These are phyloP conservation scores for Clohesyomyces aquaticus DNA, from an alignment of 495 filamentous ascomycete species.

Conservation along the genomic window DNA sequence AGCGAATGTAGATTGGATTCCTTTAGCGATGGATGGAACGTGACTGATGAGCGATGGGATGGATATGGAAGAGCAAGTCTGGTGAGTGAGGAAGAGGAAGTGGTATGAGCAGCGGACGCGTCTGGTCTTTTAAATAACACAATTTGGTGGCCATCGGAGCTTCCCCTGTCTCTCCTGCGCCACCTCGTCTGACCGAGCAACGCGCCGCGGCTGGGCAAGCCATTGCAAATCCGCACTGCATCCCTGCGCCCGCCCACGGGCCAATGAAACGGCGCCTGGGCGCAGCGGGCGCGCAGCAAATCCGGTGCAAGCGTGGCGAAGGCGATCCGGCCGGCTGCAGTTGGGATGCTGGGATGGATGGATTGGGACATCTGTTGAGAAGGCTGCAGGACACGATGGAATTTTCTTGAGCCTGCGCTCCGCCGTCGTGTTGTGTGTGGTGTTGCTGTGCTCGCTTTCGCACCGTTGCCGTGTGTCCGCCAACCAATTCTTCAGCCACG, in stretches of 20 bases:
- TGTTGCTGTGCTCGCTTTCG: too few relatives aligned
- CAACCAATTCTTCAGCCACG: too few relatives aligned
- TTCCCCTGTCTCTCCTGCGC: constrained; percentile 12
- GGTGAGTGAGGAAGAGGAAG: constrained; percentile 4
- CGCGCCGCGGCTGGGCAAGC: too few relatives aligned
- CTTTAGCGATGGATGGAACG: constrained; percentile 14
- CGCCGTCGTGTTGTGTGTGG: too few relatives aligned
- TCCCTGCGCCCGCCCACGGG: neutral
- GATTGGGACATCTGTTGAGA: too few relatives aligned
- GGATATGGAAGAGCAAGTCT: neutral
- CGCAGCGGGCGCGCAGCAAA: neutral
- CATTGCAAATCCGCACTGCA: neutral
- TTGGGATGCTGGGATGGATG: too few relatives aligned
- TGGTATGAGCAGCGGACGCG: constrained; percentile 4
- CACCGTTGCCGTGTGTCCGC: too few relatives aligned
- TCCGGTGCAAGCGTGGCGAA: too few relatives aligned
- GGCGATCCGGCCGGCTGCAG: neutral
- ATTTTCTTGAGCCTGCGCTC: too few relatives aligned
- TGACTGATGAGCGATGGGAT: neutral
- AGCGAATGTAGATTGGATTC: constrained; percentile 14
- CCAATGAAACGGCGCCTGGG: neutral
- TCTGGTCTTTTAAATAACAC: constrained; percentile 8
- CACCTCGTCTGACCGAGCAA: constrained; percentile 12
- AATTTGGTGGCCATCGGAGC: neutral
- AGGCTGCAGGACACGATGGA: too few relatives aligned